Evolutionary conservation across 257 asterid genomes (phyloP).

Genomic region (Striga asiatica): DNA sequence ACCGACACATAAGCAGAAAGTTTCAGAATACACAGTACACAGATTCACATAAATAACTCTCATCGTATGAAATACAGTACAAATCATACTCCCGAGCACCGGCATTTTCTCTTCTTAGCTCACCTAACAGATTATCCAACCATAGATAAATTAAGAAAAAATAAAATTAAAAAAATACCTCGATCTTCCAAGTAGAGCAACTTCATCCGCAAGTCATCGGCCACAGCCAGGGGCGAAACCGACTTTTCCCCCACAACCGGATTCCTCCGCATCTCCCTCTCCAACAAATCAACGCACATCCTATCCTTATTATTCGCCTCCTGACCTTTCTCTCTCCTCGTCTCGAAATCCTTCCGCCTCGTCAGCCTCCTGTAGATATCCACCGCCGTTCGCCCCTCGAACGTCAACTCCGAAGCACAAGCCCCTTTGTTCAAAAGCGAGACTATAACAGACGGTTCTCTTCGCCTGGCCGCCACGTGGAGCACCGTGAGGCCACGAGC

Average conservation of each 20-base stretch:
- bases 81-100: no score
- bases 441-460: conserved; percentile 56
- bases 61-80: no score
- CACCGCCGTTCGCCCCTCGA: conserved; percentile 40
- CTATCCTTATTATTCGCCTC: conserved; percentile 50
- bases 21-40: no score
- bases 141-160: not conserved
- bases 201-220: conserved; percentile 51
- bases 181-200: conserved; percentile 56
- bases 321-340: conserved; percentile 45
- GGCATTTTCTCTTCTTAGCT: no score
- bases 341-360: conserved; percentile 57
- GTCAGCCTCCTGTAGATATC: conserved; percentile 50
- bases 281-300: conserved; percentile 59
- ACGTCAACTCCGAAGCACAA: conserved; percentile 33
- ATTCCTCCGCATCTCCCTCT: conserved; percentile 59
- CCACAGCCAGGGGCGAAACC: conserved; percentile 27
- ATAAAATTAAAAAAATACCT: conserved; percentile 26
- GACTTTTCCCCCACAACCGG: conserved; percentile 29
- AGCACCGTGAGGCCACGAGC: conserved; percentile 43
- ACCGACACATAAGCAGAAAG: no score
- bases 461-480: conserved; percentile 64
- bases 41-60: no score
- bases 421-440: conserved; percentile 63
- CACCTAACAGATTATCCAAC: not conserved